Evolutionary conservation across 148 eudicot species (phyloP).

Genomic region (Rhododendron simsii): DNA sequence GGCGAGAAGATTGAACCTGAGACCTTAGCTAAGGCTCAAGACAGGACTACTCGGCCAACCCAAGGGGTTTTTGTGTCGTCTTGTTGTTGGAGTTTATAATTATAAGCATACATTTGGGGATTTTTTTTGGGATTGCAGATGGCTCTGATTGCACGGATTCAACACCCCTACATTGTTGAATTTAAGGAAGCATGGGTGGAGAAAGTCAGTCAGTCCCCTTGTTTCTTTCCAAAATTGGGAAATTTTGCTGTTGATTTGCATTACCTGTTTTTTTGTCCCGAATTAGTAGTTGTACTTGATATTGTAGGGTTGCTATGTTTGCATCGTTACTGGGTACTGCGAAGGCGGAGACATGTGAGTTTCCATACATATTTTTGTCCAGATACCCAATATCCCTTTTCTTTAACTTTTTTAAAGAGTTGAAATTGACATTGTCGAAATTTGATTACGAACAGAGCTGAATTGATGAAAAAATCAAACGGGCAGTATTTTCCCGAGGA

Average conservation of each 20-base stretch:
- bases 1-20: too few species aligned
- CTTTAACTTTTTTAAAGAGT: not conserved
- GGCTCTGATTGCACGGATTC: conserved; percentile 91
- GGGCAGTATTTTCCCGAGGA: conserved; percentile 88
- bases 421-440: not conserved
- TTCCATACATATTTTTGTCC: not conserved
- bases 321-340: conserved; percentile 96
- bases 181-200: conserved; percentile 99
- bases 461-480: conserved; percentile 80
- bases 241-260: not conserved
- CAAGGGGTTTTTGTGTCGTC: not conserved
- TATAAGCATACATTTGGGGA: not conserved
- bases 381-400: not conserved
- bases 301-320: conserved; percentile 95
- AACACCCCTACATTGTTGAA: conserved; percentile 92
- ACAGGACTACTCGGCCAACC: too few species aligned
- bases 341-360: conserved; percentile 99
- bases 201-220: conserved; percentile 48
- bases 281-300: conserved; percentile 10
- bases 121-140: conserved; percentile 37
- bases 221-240: not conserved
- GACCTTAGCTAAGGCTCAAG: too few species aligned
- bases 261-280: not conserved
- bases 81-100: not conserved
- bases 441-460: conserved; percentile 54